Base-by-base conservation (phyloP, 192 early-diverging fungal genomes). In the Coemansia javaensis region DNA sequence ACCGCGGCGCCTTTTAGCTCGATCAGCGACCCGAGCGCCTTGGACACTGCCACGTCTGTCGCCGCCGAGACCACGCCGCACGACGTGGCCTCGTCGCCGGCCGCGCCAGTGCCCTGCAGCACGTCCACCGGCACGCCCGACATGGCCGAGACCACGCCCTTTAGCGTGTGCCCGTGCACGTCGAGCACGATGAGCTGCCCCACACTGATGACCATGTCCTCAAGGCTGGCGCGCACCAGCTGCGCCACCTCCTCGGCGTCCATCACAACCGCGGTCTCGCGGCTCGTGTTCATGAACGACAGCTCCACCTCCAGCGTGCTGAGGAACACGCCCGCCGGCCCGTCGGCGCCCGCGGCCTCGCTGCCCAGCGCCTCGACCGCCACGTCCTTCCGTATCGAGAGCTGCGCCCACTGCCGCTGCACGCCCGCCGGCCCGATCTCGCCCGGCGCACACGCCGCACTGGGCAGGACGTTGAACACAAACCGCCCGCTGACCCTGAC, bases 141-240 rank as follows among this genome's bases (percentile, higher is more conserved):
- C 39, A 78, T 50, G 12, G 62, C 32, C 0, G 59, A 50, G 13
- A 75, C 59, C 2, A 52, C 49, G 6, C 44, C 63, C 55, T 67
- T 66, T 17, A 95, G 59, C 38, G 86, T 84, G 42, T 81, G 61
- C 7, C 88, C 91, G 40, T 85, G 80, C 63, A 85, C 92, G 28
- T 98, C 94, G 44, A 94, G 81, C 5, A 89, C 78, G 37, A 93
- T 43, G 7, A 75, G 77, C 52, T 98, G 93, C 15, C 82, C 86
- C 5, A 69, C 66, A 12, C 83, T 60, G 43, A 97, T 87, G 12
- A 94, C 83, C 79, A 94, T 90, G 40, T 84, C 82, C 33, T 84
- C 77, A 54, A 91, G 94, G 28, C 48, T 50, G 24, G 28, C 40
- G 15, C 43, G 48, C 23, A 91, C 81, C 7, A 80, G 54, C 39